Base-by-base conservation (phyloP, 768 basidiomycete genomes). In the Termitomyces sp. region DNA sequence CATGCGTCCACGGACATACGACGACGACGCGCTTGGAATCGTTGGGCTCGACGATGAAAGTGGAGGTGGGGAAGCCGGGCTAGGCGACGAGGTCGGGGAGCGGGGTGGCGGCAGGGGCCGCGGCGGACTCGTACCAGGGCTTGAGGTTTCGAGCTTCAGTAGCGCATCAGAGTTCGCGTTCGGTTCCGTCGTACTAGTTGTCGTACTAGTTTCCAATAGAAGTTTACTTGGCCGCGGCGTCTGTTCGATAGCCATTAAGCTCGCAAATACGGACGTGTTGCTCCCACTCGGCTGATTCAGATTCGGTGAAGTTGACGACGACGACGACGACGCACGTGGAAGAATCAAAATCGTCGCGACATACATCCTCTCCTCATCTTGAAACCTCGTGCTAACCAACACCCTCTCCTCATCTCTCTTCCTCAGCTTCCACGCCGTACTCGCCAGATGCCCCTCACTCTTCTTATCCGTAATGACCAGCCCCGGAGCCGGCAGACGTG, bases 401-500 rank as follows among this genome's bases (percentile, higher is more conserved):
- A 76, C 71, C 57, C 85, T 75, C 51, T 70, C 75, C 43, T 82
- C 78, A 59, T 90, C 88, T 49, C 79, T 77, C 64, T 72, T 76
- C 65, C 73, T 77, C 44, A 90, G 60, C 60, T 75, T 81, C 88
- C 88, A 91, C 4, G 76, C 72, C n/a, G 74, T 61, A 42, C 67
- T 69, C 37, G 66, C 66, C 17, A 71, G 66, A 55, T 73, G 69
- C 37, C 80, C 79, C 47, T 80, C 77, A 14, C 69, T 67, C 59
- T 77, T 78, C 64, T 77, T 76, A 57, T 83, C 81, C 12, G 74
- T 76, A 42, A 88, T 64, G 8, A 85, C 71, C 59, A 90, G 57
- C 1, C 84, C 85, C 5, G 82, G 71, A 2, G 84, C 70, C 2
- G 96, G 96, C 14, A 86, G 67, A 44, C 88, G 78, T 40, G 83